Evolutionary conservation across 306 rosid species (phyloP).

Genomic region (Urtica urens): DNA sequence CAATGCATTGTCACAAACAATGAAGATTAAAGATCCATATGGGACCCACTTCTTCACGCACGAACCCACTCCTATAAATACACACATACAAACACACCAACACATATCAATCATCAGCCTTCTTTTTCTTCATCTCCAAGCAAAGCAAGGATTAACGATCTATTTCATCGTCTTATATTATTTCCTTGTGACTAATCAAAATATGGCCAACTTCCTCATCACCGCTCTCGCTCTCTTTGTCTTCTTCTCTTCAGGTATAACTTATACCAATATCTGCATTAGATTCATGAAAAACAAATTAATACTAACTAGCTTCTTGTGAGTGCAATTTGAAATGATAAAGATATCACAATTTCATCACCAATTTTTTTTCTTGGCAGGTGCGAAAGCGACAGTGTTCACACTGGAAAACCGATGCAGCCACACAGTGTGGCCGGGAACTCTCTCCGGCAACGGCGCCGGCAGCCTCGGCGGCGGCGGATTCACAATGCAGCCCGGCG

Average conservation of each 20-base stretch:
- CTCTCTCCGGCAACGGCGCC: slow-evolving; percentile 59
- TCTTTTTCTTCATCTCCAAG: background rate
- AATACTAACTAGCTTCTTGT: too few relatives aligned
- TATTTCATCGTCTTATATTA: too few relatives aligned
- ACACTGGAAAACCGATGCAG: slow-evolving; percentile 52
- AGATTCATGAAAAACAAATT: too few relatives aligned
- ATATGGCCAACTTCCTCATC: background rate
- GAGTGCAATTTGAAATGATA: too few relatives aligned
- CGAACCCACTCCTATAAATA: background rate
- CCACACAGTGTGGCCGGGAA: slow-evolving; percentile 69
- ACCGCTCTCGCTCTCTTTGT: slow-evolving; percentile 9
- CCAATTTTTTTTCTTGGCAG: too few relatives aligned
- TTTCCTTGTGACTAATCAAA: too few relatives aligned
- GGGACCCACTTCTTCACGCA: background rate
- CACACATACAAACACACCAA: background rate
- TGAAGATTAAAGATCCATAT: background rate
- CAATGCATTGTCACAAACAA: too few relatives aligned
- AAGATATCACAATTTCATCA: too few relatives aligned
- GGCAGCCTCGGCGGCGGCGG: slow-evolving; percentile 54
- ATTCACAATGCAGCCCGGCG: slow-evolving; percentile 34
- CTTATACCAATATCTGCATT: background rate
- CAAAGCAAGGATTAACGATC: too few relatives aligned
- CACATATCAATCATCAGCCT: background rate
- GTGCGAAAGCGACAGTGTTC: slow-evolving; percentile 29
- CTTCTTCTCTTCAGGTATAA: slow-evolving; percentile 30